These are phyloP conservation scores for Amanita phalloides DNA, from an alignment of 768 basidiomycete genomes.

Conservation along the genomic window DNA sequence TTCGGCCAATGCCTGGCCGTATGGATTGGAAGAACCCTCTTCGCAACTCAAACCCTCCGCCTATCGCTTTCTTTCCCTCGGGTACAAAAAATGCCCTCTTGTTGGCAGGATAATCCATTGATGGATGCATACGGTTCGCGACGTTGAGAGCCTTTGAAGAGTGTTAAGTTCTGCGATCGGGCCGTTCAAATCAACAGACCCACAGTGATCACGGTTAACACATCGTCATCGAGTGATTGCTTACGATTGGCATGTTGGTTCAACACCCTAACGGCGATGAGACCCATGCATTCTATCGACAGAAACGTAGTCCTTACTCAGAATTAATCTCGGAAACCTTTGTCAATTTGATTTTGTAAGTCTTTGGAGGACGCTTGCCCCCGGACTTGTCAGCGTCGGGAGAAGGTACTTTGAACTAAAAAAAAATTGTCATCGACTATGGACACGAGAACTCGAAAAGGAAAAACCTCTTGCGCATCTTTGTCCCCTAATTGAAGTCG, in stretches of 20 bases:
- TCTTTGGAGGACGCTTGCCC: slow-evolving; percentile 38
- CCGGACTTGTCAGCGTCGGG: slow-evolving; percentile 24
- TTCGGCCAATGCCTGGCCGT: slow-evolving; percentile 49
- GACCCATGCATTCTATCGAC: background rate
- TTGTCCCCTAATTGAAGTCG: slow-evolving; percentile 48
- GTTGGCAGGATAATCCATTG: slow-evolving; percentile 56
- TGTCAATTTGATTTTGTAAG: slow-evolving; percentile 55
- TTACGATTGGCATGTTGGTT: slow-evolving; percentile 48
- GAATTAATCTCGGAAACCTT: slow-evolving; percentile 49
- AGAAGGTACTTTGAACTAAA: slow-evolving; percentile 55
- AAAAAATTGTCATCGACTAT: background rate
- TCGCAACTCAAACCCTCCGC: slow-evolving; percentile 60
- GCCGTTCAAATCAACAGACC: background rate
- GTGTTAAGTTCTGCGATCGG: background rate
- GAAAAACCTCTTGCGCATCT: slow-evolving; percentile 39
- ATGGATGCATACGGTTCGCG: slow-evolving; percentile 66
- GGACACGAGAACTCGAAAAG: background rate
- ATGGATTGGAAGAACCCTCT: slow-evolving; percentile 76
- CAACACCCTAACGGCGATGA: slow-evolving; percentile 34
- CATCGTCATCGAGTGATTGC: slow-evolving; percentile 57
- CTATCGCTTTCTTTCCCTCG: slow-evolving; percentile 39
- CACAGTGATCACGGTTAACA: slow-evolving; percentile 51
- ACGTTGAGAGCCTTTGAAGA: slow-evolving; percentile 54
- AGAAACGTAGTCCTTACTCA: slow-evolving; percentile 12
- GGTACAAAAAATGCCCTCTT: slow-evolving; percentile 64